Percentiles rank a stretch among this genome's conserved stretches.
Evolutionary conservation across 1,139 yeast genomes (phyloP).

Genomic region (Geotrichum citri-aurantii): DNA sequence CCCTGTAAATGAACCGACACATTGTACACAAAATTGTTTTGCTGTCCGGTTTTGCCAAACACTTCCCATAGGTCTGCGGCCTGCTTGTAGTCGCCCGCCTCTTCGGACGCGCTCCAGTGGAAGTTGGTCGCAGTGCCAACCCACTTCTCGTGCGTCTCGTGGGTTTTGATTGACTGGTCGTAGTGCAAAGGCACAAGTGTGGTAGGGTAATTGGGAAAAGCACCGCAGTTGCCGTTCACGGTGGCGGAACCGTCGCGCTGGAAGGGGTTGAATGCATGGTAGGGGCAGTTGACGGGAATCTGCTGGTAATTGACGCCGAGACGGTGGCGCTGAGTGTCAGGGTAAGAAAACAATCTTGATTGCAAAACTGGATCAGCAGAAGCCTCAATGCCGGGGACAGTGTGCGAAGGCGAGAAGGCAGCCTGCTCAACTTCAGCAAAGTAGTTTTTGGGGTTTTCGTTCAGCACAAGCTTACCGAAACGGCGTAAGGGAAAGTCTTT

Average conservation of each 20-base stretch:
- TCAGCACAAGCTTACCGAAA: constrained; percentile 63
- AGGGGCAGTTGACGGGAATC: constrained; percentile 63
- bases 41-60: constrained; percentile 61
- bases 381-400: constrained; percentile 79
- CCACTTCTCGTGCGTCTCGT: constrained; percentile 78
- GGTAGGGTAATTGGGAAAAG: constrained; percentile 60
- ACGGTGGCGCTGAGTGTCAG: constrained; percentile 72
- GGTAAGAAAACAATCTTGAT: constrained; percentile 76
- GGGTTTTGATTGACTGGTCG: constrained; percentile 35
- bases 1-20: constrained; percentile 65
- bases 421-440: constrained; percentile 80
- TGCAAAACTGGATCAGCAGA: constrained; percentile 86
- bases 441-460: constrained; percentile 70
- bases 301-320: constrained; percentile 66
- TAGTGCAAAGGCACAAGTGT: constrained; percentile 47
- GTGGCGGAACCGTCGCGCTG: constrained; percentile 85
- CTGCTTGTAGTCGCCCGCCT: constrained; percentile 61
- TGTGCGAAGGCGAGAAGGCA: constrained; percentile 77
- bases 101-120: constrained; percentile 71
- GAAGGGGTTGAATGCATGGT: constrained; percentile 35
- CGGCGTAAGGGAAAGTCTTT: constrained; percentile 67
- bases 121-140: constrained; percentile 80
- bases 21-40: constrained; percentile 76
- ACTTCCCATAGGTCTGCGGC: constrained; percentile 69
- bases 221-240: constrained; percentile 73